Conservation (phyloP, 2,329 filamentous ascomycete species). For the Dichotomopilus funicola region DNA sequence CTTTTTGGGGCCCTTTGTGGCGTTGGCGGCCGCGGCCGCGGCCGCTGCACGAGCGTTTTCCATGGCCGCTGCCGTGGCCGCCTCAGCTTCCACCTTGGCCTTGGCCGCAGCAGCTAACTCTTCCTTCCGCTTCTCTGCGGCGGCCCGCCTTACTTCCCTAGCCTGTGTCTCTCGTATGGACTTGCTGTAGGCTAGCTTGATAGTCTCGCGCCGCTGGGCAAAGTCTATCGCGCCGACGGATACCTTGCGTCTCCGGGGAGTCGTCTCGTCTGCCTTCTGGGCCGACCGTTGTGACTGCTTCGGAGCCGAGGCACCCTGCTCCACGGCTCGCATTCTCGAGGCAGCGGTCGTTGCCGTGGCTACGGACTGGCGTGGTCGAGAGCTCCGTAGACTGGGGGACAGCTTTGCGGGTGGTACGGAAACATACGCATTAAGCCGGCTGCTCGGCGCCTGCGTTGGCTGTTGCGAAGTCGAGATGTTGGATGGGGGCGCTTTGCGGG, state of each 20-base stretch:
- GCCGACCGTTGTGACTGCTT: constrained; percentile 28
- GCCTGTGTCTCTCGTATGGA: constrained; percentile 70
- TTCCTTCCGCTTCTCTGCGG: constrained; percentile 47
- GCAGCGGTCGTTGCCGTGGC: constrained; percentile 67
- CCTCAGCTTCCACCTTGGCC: constrained; percentile 35
- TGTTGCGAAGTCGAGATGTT: constrained; percentile 34
- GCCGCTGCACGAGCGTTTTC: constrained; percentile 18
- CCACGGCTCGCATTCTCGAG: constrained; percentile 59
- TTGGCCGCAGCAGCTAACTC: constrained; percentile 43
- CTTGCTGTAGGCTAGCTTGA: constrained; percentile 78
- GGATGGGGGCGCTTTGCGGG: constrained; percentile 36
- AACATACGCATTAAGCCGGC: constrained; percentile 67
- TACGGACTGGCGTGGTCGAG: constrained; percentile 71
- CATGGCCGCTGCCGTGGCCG: constrained; percentile 27
- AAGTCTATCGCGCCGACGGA: constrained; percentile 75
- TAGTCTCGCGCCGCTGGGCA: constrained; percentile 71
- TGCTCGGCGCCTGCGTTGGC: constrained; percentile 35
- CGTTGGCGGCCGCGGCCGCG: constrained; percentile 3
- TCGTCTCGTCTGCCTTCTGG: constrained; percentile 33
- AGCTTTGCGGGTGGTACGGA: constrained; percentile 62
- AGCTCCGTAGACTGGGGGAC: constrained; percentile 74
- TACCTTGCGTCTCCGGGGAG: constrained; percentile 44
- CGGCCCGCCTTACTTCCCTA: constrained; percentile 46
- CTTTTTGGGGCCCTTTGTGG: neutral
- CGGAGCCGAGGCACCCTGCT: constrained; percentile 45